phyloP scores from a whole-genome alignment of 257 asterid genomes.

The Plectranthus barbatus region DNA sequence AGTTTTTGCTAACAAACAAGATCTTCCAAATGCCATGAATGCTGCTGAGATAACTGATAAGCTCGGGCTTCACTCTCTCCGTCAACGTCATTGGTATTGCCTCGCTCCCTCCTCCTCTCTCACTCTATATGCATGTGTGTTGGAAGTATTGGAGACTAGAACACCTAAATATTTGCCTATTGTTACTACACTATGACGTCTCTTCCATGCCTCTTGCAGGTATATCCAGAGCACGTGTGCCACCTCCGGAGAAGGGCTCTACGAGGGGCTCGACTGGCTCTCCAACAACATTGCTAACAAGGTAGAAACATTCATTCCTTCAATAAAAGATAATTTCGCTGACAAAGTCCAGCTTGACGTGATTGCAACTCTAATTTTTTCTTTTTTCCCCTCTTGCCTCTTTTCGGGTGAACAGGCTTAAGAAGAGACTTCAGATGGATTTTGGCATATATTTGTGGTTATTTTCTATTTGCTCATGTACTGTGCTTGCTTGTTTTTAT shows the following conservation, averaged over 20 bases:
- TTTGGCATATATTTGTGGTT: neutral
- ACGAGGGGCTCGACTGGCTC: too few relatives aligned
- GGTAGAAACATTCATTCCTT: neutral
- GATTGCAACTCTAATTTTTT: neutral
- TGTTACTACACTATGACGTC: neutral
- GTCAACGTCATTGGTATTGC: conserved; percentile 47
- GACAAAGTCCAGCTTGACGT: neutral
- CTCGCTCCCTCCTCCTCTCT: too few relatives aligned
- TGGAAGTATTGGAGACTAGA: too few relatives aligned
- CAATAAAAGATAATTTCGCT: too few relatives aligned
- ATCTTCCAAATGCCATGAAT: conserved; percentile 54
- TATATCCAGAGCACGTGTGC: conserved; percentile 44
- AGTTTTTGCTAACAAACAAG: conserved; percentile 52
- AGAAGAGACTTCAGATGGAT: conserved; percentile 13
- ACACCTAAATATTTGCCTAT: neutral
- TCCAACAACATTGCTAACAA: too few relatives aligned
- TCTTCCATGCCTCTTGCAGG: conserved; percentile 15
- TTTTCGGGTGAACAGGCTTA: conserved; percentile 25
- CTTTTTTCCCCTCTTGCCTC: neutral
- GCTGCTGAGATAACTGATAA: conserved; percentile 54
- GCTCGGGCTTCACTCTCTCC: conserved; percentile 54
- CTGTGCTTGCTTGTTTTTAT: neutral
- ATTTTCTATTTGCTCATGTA: neutral
- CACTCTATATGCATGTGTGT: too few relatives aligned
- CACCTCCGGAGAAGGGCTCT: too few relatives aligned